These are phyloP conservation scores for Solanum tarijense DNA, from an alignment of 257 asterid species.

Conservation along the genomic window DNA sequence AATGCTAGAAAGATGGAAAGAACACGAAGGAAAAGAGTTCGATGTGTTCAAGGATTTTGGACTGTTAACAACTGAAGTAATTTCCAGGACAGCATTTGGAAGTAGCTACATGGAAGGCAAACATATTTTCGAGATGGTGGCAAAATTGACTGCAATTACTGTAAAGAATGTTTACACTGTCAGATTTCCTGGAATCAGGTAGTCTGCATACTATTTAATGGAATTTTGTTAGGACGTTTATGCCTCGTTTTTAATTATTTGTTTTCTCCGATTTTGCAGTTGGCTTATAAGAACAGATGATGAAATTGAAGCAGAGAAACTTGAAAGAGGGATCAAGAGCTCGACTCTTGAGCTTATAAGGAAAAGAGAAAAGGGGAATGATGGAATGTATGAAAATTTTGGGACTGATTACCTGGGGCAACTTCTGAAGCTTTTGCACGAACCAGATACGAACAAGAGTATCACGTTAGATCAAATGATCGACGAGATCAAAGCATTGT, in stretches of 20 bases:
- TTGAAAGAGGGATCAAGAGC: conserved; percentile 30
- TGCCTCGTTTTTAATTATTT: neutral
- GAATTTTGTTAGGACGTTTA: neutral
- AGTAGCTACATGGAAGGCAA: conserved; percentile 62
- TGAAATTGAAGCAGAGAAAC: conserved; percentile 50
- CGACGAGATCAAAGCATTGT: conserved; percentile 40
- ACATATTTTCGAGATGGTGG: conserved; percentile 47
- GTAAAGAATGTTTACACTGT: conserved; percentile 33
- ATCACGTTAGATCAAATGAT: conserved; percentile 33
- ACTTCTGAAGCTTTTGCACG: conserved; percentile 28
- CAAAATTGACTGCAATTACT: conserved; percentile 27
- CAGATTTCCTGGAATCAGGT: conserved; percentile 43
- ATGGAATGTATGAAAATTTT: conserved; percentile 6
- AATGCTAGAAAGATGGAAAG: conserved; percentile 53
- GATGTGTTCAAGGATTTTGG: conserved; percentile 57
- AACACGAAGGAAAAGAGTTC: conserved; percentile 33
- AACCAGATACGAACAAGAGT: conserved; percentile 23
- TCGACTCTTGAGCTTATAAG: conserved; percentile 33
- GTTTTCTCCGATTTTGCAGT: conserved; percentile 3
- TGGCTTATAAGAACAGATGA: conserved; percentile 26
- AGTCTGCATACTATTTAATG: neutral
- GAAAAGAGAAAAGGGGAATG: conserved; percentile 20
- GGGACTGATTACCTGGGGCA: conserved; percentile 45
- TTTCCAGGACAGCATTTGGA: conserved; percentile 69
- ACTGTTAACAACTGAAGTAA: conserved; percentile 41